Percentiles rank a stretch among this genome's conserved stretches.
These are phyloP conservation scores for Thermomyces lanuginosus DNA, from an alignment of 2,329 filamentous ascomycete species.

Conservation along the genomic window DNA sequence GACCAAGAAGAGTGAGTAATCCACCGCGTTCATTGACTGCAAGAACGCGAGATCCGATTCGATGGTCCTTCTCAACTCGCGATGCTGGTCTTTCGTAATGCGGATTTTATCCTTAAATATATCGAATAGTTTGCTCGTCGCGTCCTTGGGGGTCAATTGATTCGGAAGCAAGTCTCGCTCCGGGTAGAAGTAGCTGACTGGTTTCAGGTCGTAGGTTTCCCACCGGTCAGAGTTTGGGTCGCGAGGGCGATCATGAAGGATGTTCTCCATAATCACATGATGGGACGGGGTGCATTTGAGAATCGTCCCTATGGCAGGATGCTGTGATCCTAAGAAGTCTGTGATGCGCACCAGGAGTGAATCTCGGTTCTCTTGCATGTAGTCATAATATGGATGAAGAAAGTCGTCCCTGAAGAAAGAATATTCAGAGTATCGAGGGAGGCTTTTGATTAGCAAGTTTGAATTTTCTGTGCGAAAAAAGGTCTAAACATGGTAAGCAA, in stretches of 20 bases:
- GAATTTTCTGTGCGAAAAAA: slow-evolving; percentile 53
- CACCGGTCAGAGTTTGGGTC: slow-evolving; percentile 37
- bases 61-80: slow-evolving; percentile 39
- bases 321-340: slow-evolving; percentile 46
- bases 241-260: slow-evolving; percentile 43
- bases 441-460: slow-evolving; percentile 55
- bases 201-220: slow-evolving; percentile 62
- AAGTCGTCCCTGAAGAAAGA: slow-evolving; percentile 53
- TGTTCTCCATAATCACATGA: slow-evolving; percentile 65
- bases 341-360: slow-evolving; percentile 56
- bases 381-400: slow-evolving; percentile 45
- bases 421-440: slow-evolving; percentile 54
- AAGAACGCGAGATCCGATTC: slow-evolving; percentile 48
- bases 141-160: slow-evolving; percentile 44
- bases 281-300: slow-evolving; percentile 49
- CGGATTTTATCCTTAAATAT: slow-evolving; percentile 50
- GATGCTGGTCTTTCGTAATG: slow-evolving; percentile 39
- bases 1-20: slow-evolving; percentile 60
- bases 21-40: slow-evolving; percentile 47
- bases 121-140: slow-evolving; percentile 50
- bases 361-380: slow-evolving; percentile 44
- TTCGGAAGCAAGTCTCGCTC: slow-evolving; percentile 55
- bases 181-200: slow-evolving; percentile 58
- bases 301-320: slow-evolving; percentile 41
- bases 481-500: slow-evolving; percentile 27